Percentiles rank a stretch among this genome's conserved stretches.
Evolutionary conservation across 768 basidiomycete genomes (phyloP).

Genomic region (Rhizopogon rudus): DNA sequence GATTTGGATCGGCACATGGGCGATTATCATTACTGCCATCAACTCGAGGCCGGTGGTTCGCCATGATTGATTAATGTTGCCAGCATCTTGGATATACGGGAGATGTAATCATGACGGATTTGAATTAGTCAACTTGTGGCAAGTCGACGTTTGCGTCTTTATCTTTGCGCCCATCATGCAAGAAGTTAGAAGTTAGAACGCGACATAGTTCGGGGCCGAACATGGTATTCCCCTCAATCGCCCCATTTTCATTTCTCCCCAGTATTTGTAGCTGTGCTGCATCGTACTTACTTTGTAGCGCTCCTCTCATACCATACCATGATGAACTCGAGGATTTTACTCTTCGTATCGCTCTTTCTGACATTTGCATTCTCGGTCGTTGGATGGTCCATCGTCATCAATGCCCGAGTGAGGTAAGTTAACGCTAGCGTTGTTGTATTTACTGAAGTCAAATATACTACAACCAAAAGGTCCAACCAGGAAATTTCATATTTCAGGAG

Average conservation of each 20-base stretch:
- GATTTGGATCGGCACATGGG: constrained; percentile 5
- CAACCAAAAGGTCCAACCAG: constrained; percentile 1
- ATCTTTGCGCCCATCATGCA: background rate
- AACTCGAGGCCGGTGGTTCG: background rate
- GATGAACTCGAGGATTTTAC: background rate
- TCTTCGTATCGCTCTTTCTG: constrained; percentile 17
- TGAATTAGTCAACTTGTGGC: background rate
- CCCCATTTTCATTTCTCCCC: background rate
- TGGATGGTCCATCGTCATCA: constrained; percentile 1
- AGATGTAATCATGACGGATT: background rate
- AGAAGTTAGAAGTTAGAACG: background rate
- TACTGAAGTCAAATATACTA: background rate
- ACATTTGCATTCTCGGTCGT: constrained; percentile 26
- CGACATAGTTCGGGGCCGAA: no score
- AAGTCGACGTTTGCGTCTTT: background rate
- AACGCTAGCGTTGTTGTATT: background rate
- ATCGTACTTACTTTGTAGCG: background rate
- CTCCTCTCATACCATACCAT: background rate
- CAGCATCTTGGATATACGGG: background rate
- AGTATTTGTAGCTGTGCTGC: background rate
- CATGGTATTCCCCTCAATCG: no score
- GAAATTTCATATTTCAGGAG: constrained; percentile 1
- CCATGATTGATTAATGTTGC: background rate
- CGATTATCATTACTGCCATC: background rate
- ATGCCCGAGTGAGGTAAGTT: constrained; percentile 7